These are phyloP conservation scores for Colletotrichum sojae DNA, from an alignment of 2,329 filamentous ascomycete genomes.

Conservation along the genomic window DNA sequence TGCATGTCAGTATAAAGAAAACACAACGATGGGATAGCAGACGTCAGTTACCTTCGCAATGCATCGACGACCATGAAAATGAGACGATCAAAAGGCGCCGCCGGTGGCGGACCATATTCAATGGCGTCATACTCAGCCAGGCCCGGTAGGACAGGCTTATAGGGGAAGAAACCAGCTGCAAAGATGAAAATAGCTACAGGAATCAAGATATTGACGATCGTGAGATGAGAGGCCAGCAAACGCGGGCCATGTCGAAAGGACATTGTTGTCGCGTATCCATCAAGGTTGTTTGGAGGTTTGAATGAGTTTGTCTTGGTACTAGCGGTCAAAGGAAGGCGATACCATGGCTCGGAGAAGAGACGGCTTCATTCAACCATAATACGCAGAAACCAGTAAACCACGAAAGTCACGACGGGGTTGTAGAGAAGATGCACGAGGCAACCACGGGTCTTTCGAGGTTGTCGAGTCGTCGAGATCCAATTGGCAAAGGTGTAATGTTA, in stretches of 20 bases:
- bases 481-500: conserved; percentile 24
- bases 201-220: conserved; percentile 82
- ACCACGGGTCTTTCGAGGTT: conserved; percentile 21
- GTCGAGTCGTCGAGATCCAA: conserved; percentile 18
- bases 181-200: conserved; percentile 83
- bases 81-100: conserved; percentile 86
- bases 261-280: conserved; percentile 39
- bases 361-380: conserved; percentile 29
- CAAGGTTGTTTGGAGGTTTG: conserved; percentile 26
- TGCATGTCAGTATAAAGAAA: conserved; percentile 40
- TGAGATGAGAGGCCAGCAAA: conserved; percentile 57
- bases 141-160: conserved; percentile 93
- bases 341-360: conserved; percentile 8
- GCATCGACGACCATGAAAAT: conserved; percentile 99
- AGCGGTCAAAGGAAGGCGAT: background rate
- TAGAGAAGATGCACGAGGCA: conserved; percentile 2
- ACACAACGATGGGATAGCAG: no score
- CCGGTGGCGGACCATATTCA: conserved; percentile 69
- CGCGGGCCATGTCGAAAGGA: conserved; percentile 28
- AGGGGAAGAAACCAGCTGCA: conserved; percentile 94
- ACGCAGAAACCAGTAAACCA: background rate
- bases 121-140: conserved; percentile 77
- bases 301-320: conserved; percentile 7
- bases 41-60: conserved; percentile 77
- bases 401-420: conserved; percentile 5